Percentiles rank a stretch among this genome's conserved stretches.
Conservation (phyloP, 2,329 filamentous ascomycete species). For the Ambrosiella xylebori region DNA sequence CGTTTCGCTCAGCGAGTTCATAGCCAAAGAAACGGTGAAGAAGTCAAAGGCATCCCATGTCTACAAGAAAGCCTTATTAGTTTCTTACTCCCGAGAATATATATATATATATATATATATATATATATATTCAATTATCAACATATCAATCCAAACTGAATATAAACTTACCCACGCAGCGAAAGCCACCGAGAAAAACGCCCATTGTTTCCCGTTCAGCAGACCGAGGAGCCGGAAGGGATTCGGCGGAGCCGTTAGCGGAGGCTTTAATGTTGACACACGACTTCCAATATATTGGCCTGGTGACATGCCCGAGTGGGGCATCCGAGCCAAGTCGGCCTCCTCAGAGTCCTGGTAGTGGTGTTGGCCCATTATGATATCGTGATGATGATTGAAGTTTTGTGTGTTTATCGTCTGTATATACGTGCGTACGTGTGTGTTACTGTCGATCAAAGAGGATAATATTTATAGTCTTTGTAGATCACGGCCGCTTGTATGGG, state of each 20-base stretch:
- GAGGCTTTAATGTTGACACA: constrained; percentile 37
- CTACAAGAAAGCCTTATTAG: constrained; percentile 37
- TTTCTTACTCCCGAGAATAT: neutral
- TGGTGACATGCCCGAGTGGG: constrained; percentile 25
- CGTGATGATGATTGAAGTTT: neutral
- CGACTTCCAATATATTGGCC: constrained; percentile 32
- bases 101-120: neutral
- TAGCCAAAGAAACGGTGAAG: constrained; percentile 62
- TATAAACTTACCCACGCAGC: constrained; percentile 33
- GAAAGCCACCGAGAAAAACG: constrained; percentile 38
- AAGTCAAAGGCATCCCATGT: constrained; percentile 73
- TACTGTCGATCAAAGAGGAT: neutral
- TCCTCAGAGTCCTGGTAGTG: neutral
- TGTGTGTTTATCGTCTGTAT: neutral
- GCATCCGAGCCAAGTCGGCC: constrained; percentile 15
- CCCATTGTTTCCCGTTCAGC: constrained; percentile 34
- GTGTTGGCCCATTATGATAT: neutral
- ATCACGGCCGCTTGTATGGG: no score
- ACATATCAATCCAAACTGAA: neutral
- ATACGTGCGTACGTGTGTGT: neutral
- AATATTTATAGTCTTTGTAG: no score
- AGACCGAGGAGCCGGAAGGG: constrained; percentile 31
- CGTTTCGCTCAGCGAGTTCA: constrained; percentile 44
- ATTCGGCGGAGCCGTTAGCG: constrained; percentile 36
- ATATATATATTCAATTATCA: neutral